Conservation (phyloP, 345 rosid species). For the Passiflora organensis region DNA sequence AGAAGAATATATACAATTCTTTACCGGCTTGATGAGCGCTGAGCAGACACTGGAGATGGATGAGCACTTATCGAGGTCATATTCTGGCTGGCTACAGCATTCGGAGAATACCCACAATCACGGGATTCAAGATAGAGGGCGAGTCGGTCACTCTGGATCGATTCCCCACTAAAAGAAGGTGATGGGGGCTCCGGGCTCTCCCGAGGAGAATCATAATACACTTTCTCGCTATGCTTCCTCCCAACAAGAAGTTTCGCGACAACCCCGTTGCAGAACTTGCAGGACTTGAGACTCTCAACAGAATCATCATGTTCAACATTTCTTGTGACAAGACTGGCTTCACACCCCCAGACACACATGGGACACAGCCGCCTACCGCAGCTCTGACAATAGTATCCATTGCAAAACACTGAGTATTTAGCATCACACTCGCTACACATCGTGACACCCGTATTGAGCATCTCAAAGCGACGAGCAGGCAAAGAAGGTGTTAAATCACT, state of each 20-base stretch:
- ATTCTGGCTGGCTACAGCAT: constrained; percentile 29
- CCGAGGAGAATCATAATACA: constrained; percentile 54
- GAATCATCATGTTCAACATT: constrained; percentile 6
- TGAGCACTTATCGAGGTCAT: constrained; percentile 40
- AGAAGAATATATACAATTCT: neutral
- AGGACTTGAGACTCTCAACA: constrained; percentile 32
- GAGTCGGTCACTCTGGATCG: constrained; percentile 33
- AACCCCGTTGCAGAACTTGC: constrained; percentile 58
- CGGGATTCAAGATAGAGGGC: constrained; percentile 42
- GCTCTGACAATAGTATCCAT: constrained; percentile 44
- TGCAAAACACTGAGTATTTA: constrained; percentile 23
- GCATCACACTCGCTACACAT: constrained; percentile 50
- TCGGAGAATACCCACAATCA: constrained; percentile 45
- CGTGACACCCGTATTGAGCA: constrained; percentile 37
- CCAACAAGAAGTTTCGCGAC: constrained; percentile 30
- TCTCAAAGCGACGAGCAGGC: constrained; percentile 34
- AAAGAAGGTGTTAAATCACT: constrained; percentile 38
- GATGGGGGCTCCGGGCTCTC: constrained; percentile 68
- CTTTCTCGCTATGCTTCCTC: constrained; percentile 58
- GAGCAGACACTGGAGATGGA: constrained; percentile 40
- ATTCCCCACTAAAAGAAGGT: constrained; percentile 37
- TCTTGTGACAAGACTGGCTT: constrained; percentile 14
- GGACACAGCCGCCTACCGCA: no score
- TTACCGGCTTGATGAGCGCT: constrained; percentile 63
- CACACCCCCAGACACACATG: constrained; percentile 34